Base-by-base conservation (phyloP, 106 monocot genomes). In the Platanthera guangdongensis region DNA sequence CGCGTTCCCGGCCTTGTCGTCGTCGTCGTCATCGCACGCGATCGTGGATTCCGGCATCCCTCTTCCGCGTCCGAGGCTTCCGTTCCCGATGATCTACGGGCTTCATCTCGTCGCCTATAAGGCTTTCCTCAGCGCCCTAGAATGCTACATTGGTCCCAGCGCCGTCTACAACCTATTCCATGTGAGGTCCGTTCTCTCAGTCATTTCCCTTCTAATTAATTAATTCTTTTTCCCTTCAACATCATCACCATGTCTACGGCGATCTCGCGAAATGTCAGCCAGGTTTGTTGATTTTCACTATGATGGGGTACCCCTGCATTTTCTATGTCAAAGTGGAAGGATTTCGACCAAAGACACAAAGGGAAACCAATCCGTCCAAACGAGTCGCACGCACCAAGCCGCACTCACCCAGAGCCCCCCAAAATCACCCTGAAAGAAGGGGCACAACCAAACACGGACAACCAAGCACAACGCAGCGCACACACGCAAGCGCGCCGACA, bases 61-160 rank as follows among this genome's bases (percentile, higher is more conserved):
- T 16, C 22, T 50, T 2, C 85, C 87, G n/a, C 79, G 80, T 46
- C 87, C 83, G 59, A 53, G 90, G 59, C 78, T 90, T 52, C 90
- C 90, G 54, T 92, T 22, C 12, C 86, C 86, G 53, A 74, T 86
- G 82, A 76, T 92, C 57, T 86, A 86, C 50, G 88, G 88, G 65
- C 80, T 92, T 46, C 91, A 92, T 74, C 73, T 92, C 48, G 47
- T 79, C 51, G 78, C 84, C 50, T 92, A 88, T 76, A 53, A 81
- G 78, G 86, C 86, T 6, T 92, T 92, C 85, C 79, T 92, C 73
- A 46, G 69, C 53, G 86, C 91, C 71, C 63, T 92, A 9, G 91
- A 82, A 32, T 80, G 80, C 82, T 84, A 84, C 65, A 76, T 92
- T 18, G 84, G 82, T 22, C 57, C 84, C 74, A 77, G 72, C 52